Percentiles rank a stretch among this genome's conserved stretches.
phyloP scores from a whole-genome alignment of 352 stramenopile genomes.

The Phytophthora sansomeana region DNA sequence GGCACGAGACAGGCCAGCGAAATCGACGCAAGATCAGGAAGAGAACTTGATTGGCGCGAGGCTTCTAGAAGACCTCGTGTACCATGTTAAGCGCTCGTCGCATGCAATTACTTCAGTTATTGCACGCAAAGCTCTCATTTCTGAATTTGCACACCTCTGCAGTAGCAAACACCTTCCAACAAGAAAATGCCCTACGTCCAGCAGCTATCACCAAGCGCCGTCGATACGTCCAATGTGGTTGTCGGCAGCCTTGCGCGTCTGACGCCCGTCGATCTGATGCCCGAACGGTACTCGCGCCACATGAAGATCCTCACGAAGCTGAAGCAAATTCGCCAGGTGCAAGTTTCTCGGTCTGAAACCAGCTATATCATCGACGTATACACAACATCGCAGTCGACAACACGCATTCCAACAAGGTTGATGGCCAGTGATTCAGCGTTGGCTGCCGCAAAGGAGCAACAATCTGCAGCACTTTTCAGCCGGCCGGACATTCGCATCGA shows the following conservation, averaged over 20 bases:
- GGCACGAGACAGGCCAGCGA: conserved; percentile 23
- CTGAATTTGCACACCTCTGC: conserved; percentile 17
- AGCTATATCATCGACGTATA: conserved; percentile 36
- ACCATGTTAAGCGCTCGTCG: background rate
- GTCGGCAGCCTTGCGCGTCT: conserved; percentile 17
- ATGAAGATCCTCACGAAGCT: conserved; percentile 40
- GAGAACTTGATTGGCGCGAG: conserved; percentile 9
- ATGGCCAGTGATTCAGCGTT: conserved; percentile 8
- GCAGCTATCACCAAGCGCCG: background rate
- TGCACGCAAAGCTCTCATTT: conserved; percentile 11
- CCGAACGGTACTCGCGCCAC: conserved; percentile 40
- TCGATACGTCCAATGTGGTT: conserved; percentile 12
- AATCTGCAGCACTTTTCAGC: conserved; percentile 16
- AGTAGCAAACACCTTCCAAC: background rate
- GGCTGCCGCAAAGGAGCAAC: background rate
- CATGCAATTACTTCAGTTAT: background rate
- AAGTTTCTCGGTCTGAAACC: conserved; percentile 14
- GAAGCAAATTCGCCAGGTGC: conserved; percentile 37
- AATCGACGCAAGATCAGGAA: conserved; percentile 23
- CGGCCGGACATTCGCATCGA: conserved; percentile 26
- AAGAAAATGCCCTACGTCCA: conserved; percentile 18
- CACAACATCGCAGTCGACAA: conserved; percentile 35
- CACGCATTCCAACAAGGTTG: conserved; percentile 35
- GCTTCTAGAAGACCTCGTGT: conserved; percentile 8
- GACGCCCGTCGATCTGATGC: conserved; percentile 29